Base-by-base conservation (phyloP, 805 yeast genomes). In the Kodamaea leandrae region DNA sequence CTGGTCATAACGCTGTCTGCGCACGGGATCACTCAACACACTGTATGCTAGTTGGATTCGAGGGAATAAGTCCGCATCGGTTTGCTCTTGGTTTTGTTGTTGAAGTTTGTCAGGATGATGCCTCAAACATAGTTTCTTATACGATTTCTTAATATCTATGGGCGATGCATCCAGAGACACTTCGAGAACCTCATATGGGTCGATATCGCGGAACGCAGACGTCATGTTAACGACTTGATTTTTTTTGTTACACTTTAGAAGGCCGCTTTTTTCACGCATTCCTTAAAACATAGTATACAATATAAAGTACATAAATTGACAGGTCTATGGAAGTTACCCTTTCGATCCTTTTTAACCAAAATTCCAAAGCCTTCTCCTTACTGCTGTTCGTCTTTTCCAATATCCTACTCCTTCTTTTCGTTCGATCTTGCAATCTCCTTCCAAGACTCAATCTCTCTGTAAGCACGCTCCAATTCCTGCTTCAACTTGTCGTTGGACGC, bases 371-470 rank as follows among this genome's bases (percentile, higher is more conserved):
- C 6, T 9, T 21, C 24, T 7, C 9, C 24, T 18, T 34, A 34
- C 28, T 28, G 29, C 16, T 34, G 27, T 34, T n/a, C n/a, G n/a
- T 7, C 9, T 21, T 21, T 7, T 21, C 24, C 24, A 6, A 6
- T 21, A 6, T 7, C 6, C 32, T 27, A 42, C 38, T 43, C 45
- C 41, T 44, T 44, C 30, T 47, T 44, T 17, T 54, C 59, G 16
- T 39, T 39, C 18, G 46, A 47, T 42, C 59, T 57, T 30, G 60
- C 59, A 23, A 58, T 44, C 29, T 63, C 74, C 60, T 89, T 86
- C 81, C 89, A 83, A 47, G 77, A 82, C 58, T 91, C 96, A 42
- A 86, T 82, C 58, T 90, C 97, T 51, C 95, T 76, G 72, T 91
- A 91, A 12, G 96, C 95, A 57, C 87, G 82, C 52, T 87, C 95